These are phyloP conservation scores for Skeletonema potamos DNA, from an alignment of 108 stramenopile species.

Conservation along the genomic window DNA sequence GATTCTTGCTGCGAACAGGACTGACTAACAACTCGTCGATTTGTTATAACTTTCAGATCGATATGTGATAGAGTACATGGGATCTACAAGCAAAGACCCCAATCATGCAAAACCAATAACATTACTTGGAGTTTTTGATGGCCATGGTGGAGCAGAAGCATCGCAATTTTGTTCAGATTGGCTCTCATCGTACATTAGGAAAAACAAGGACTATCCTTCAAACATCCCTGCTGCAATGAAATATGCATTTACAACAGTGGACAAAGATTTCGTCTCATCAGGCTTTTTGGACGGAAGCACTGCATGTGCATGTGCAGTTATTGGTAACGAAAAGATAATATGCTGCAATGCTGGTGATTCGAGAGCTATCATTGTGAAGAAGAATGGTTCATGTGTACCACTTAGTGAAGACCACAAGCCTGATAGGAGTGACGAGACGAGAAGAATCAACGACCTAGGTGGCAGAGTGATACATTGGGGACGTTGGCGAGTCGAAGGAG, in stretches of 20 bases:
- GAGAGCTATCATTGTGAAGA: constrained; percentile 86
- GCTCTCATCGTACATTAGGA: constrained; percentile 72
- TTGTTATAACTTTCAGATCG: constrained; percentile 31
- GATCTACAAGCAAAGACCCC: constrained; percentile 45
- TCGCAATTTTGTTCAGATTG: constrained; percentile 89
- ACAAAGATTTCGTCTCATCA: constrained; percentile 80
- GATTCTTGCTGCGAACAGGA: neutral
- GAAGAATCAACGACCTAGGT: constrained; percentile 86
- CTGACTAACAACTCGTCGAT: neutral
- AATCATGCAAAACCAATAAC: constrained; percentile 61
- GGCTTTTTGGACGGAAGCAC: constrained; percentile 84
- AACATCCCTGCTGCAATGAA: constrained; percentile 78
- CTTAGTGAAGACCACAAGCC: constrained; percentile 94
- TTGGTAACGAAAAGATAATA: constrained; percentile 76
- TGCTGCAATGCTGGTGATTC: constrained; percentile 98
- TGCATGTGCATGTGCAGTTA: constrained; percentile 73
- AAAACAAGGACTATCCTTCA: constrained; percentile 68
- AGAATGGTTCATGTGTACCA: constrained; percentile 78
- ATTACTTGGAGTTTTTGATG: constrained; percentile 91
- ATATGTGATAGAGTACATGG: constrained; percentile 80
- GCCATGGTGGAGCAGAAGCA: constrained; percentile 93
- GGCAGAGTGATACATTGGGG: constrained; percentile 93
- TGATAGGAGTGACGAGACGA: constrained; percentile 83
- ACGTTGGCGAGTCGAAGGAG: constrained; percentile 93
- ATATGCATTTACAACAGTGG: constrained; percentile 65